phyloP scores from a whole-genome alignment of 1,284 basidiomycete species.

The Termitomyces sp. region DNA sequence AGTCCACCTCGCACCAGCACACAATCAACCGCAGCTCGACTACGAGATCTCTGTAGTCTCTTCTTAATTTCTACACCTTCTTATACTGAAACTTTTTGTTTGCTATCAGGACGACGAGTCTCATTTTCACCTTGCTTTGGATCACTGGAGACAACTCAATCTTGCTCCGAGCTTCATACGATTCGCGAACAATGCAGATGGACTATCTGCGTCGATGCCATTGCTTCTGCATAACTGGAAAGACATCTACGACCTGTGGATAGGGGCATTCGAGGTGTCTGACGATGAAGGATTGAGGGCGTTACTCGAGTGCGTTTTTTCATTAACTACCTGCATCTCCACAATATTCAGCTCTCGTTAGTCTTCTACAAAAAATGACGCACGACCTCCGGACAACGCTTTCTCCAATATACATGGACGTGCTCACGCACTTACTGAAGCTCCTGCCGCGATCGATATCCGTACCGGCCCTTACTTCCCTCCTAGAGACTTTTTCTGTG shows the following conservation, averaged over 20 bases:
- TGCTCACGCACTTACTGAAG: constrained; percentile 50
- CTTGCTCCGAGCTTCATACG: constrained; percentile 71
- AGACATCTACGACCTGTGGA: constrained; percentile 62
- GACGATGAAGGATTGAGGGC: constrained; percentile 68
- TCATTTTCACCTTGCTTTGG: constrained; percentile 64
- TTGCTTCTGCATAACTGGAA: constrained; percentile 78
- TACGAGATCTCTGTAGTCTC: constrained; percentile 52
- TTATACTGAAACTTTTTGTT: constrained; percentile 5
- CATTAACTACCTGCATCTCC: neutral
- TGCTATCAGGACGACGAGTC: constrained; percentile 60
- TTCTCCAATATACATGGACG: constrained; percentile 48
- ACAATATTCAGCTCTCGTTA: constrained; percentile 27
- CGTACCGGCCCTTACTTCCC: constrained; percentile 53
- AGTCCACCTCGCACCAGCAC: constrained; percentile 66
- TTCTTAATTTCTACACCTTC: neutral
- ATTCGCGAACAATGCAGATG: constrained; percentile 58
- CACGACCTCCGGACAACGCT: constrained; percentile 74
- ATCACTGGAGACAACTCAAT: constrained; percentile 76
- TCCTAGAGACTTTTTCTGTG: constrained; percentile 60
- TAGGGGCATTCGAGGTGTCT: constrained; percentile 44
- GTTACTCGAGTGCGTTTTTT: constrained; percentile 62
- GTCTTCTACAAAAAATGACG: constrained; percentile 68
- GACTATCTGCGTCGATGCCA: constrained; percentile 73
- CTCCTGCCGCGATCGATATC: constrained; percentile 57
- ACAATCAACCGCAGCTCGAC: constrained; percentile 53